A percentile compares a stretch with the other conserved stretches of the same genome.
phyloP scores from a whole-genome alignment of 73 alveolate species.

The Tetrahymena malaccensis region DNA sequence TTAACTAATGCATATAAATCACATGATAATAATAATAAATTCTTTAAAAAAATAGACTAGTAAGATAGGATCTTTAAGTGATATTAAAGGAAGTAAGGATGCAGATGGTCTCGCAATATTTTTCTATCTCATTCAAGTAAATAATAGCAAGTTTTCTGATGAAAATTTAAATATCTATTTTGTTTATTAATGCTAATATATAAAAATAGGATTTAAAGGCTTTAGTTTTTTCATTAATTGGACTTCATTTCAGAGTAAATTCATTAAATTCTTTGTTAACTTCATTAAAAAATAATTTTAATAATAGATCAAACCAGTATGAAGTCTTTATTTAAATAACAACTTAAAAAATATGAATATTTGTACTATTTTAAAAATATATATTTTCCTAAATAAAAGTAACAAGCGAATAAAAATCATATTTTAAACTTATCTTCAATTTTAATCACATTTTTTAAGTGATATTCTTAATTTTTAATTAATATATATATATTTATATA shows the following conservation, averaged over 20 bases:
- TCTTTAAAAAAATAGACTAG: conserved; percentile 29
- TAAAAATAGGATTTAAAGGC: conserved; percentile 71
- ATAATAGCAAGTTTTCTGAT: neutral
- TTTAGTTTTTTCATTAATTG: conserved; percentile 71
- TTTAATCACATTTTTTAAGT: too few relatives aligned
- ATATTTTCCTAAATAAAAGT: too few relatives aligned
- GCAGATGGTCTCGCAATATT: conserved; percentile 86
- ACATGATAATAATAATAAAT: neutral
- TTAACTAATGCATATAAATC: neutral
- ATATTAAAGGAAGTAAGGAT: conserved; percentile 74
- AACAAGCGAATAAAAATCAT: too few relatives aligned
- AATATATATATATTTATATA: too few relatives aligned
- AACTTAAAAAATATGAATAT: neutral
- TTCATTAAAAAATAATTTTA: neutral
- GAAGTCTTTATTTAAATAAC: neutral
- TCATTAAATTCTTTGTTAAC: neutral
- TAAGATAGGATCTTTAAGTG: conserved; percentile 79
- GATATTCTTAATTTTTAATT: too few relatives aligned
- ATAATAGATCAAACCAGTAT: neutral
- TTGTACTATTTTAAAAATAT: neutral
- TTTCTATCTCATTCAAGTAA: conserved; percentile 50
- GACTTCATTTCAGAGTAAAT: conserved; percentile 88
- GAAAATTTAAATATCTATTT: neutral
- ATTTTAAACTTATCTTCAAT: too few relatives aligned
- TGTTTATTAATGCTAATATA: too few relatives aligned